These are phyloP conservation scores for Teunomyces atbi DNA, from an alignment of 805 yeast genomes.

Conservation along the genomic window DNA sequence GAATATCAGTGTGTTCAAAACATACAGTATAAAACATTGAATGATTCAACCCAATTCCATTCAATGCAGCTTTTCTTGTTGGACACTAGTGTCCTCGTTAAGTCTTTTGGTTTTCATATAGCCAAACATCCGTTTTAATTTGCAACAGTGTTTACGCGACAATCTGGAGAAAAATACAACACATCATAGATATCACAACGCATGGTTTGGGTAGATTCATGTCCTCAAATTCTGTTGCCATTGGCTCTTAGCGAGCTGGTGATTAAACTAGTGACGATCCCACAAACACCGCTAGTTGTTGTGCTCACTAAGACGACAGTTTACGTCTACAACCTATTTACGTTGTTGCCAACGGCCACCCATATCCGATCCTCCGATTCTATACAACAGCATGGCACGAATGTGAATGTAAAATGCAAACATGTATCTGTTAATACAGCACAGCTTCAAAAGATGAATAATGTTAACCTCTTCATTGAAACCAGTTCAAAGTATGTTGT, in stretches of 20 bases:
- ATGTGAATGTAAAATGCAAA: slow-evolving; percentile 40
- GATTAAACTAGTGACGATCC: slow-evolving; percentile 21
- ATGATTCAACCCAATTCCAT: background rate
- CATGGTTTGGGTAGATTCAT: slow-evolving; percentile 39
- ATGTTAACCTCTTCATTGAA: slow-evolving; percentile 37
- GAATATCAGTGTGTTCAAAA: no score
- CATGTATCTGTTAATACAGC: slow-evolving; percentile 35
- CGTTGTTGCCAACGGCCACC: slow-evolving; percentile 44
- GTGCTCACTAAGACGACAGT: slow-evolving; percentile 31
- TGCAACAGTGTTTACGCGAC: background rate
- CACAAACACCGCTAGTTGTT: slow-evolving; percentile 24
- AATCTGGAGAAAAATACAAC: slow-evolving; percentile 1
- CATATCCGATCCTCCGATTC: slow-evolving; percentile 46
- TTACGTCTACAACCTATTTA: slow-evolving; percentile 27
- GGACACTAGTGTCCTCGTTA: no score
- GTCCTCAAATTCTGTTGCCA: slow-evolving; percentile 29
- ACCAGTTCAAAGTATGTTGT: slow-evolving; percentile 41
- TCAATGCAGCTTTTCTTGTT: background rate
- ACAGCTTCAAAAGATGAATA: slow-evolving; percentile 25
- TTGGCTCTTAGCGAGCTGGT: slow-evolving; percentile 14
- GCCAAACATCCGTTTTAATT: background rate
- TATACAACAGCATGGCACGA: slow-evolving; percentile 46
- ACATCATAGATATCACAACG: background rate
- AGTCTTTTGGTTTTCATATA: background rate
- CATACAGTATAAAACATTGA: no score